Percentiles rank a stretch among this genome's conserved stretches.
These are phyloP conservation scores for Capronia americana DNA, from an alignment of 2,329 filamentous ascomycete genomes.

Conservation along the genomic window DNA sequence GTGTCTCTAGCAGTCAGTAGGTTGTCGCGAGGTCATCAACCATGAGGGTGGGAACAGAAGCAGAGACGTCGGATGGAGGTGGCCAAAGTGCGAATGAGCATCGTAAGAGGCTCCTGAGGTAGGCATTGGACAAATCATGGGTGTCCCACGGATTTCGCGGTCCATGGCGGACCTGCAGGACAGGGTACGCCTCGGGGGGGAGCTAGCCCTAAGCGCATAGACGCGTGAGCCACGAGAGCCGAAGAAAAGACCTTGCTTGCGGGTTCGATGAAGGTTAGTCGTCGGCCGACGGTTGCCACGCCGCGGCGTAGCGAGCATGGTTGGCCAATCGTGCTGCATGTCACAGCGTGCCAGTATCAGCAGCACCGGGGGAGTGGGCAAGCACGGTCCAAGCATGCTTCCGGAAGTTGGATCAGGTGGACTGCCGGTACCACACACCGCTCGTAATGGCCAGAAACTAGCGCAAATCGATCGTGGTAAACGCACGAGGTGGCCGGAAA, in stretches of 20 bases:
- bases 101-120: constrained; percentile 11
- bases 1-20: constrained; percentile 1
- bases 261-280: constrained; percentile 23
- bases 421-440: constrained; percentile 17
- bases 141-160: constrained; percentile 18
- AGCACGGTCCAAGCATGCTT: constrained; percentile 15
- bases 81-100: constrained; percentile 30
- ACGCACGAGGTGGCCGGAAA: neutral
- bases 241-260: constrained; percentile 32
- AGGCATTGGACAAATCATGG: constrained; percentile 17
- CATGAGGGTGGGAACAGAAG: constrained; percentile 18
- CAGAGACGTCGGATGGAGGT: constrained; percentile 28
- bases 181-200: constrained; percentile 14
- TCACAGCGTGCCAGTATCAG: constrained; percentile 30
- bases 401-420: constrained; percentile 12
- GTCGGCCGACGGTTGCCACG: constrained; percentile 29
- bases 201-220: constrained; percentile 6
- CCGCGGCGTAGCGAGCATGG: constrained; percentile 18
- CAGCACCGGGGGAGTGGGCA: constrained; percentile 31
- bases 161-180: constrained; percentile 20
- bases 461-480: neutral
- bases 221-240: constrained; percentile 27
- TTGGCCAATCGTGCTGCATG: constrained; percentile 25
- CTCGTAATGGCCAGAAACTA: constrained; percentile 8
- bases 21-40: constrained; percentile 17